phyloP scores from a whole-genome alignment of 1,284 basidiomycete genomes.

The Cryptococcus hybrid region DNA sequence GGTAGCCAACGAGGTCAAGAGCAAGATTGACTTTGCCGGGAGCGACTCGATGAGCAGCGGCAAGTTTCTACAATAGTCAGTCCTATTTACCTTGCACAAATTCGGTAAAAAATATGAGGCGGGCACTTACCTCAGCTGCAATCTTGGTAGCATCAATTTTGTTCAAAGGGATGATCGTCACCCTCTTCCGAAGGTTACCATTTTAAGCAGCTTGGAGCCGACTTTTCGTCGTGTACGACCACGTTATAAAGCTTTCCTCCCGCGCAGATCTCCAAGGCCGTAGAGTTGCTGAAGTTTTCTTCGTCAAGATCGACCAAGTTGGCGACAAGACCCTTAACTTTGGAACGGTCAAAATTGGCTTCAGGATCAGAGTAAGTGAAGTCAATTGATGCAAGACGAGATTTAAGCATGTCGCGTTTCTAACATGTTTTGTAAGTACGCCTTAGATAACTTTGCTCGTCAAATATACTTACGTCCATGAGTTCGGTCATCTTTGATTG shows the following conservation, averaged over 20 bases:
- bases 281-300: slow-evolving; percentile 72
- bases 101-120: neutral
- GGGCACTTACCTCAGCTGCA: slow-evolving; percentile 58
- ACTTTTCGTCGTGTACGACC: slow-evolving; percentile 87
- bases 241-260: slow-evolving; percentile 92
- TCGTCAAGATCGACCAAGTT: slow-evolving; percentile 73
- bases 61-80: slow-evolving; percentile 62
- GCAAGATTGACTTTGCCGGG: slow-evolving; percentile 82
- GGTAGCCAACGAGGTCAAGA: slow-evolving; percentile 80
- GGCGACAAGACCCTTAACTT: slow-evolving; percentile 93
- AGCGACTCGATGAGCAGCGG: slow-evolving; percentile 71
- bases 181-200: slow-evolving; percentile 80
- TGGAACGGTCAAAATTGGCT: slow-evolving; percentile 77
- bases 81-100: neutral
- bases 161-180: slow-evolving; percentile 91
- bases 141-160: slow-evolving; percentile 78
- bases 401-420: slow-evolving; percentile 70
- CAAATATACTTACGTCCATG: slow-evolving; percentile 59
- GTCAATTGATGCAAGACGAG: slow-evolving; percentile 68
- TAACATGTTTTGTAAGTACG: slow-evolving; percentile 35
- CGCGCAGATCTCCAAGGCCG: slow-evolving; percentile 91
- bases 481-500: slow-evolving; percentile 61
- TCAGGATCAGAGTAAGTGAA: slow-evolving; percentile 80
- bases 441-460: neutral
- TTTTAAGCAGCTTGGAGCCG: slow-evolving; percentile 78